These are phyloP conservation scores for Teunomyces tritomae DNA, from an alignment of 805 yeast genomes.

Conservation along the genomic window DNA sequence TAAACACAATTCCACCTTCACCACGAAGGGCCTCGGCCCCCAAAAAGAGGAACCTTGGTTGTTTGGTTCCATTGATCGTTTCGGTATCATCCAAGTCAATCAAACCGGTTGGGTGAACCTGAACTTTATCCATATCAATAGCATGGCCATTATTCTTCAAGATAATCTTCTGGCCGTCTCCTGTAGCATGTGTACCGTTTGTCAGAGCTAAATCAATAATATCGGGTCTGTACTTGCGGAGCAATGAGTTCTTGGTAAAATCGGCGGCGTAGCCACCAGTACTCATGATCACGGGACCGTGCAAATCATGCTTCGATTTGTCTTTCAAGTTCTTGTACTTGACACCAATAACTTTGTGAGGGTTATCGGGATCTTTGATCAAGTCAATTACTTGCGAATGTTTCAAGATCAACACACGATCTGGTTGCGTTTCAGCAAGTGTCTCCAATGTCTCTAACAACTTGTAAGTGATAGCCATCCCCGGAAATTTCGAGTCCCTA, in stretches of 20 bases:
- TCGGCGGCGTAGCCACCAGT: conserved; percentile 72
- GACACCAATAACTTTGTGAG: conserved; percentile 26
- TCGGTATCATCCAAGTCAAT: conserved; percentile 49
- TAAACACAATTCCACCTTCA: conserved; percentile 60
- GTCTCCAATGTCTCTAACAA: conserved; percentile 50
- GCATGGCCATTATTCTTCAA: conserved; percentile 51
- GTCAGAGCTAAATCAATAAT: conserved; percentile 55
- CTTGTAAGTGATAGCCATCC: conserved; percentile 60
- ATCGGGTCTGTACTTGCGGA: conserved; percentile 58
- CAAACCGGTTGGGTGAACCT: conserved; percentile 68
- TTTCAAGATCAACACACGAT: conserved; percentile 28
- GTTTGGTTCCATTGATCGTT: conserved; percentile 32
- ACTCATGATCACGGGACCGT: conserved; percentile 60
- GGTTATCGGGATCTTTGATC: conserved; percentile 26
- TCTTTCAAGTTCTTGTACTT: conserved; percentile 29
- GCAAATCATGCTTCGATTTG: conserved; percentile 29
- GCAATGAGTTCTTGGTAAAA: conserved; percentile 49
- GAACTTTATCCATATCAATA: conserved; percentile 64
- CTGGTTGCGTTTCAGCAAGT: conserved; percentile 43
- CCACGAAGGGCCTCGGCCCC: conserved; percentile 70
- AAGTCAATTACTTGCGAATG: conserved; percentile 38
- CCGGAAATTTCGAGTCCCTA: conserved; percentile 60
- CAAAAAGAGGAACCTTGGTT: conserved; percentile 52
- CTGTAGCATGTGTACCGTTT: conserved; percentile 60
- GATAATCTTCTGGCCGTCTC: conserved; percentile 60